phyloP scores from a whole-genome alignment of 805 yeast species.

The Schwanniomyces vanrijiae region DNA sequence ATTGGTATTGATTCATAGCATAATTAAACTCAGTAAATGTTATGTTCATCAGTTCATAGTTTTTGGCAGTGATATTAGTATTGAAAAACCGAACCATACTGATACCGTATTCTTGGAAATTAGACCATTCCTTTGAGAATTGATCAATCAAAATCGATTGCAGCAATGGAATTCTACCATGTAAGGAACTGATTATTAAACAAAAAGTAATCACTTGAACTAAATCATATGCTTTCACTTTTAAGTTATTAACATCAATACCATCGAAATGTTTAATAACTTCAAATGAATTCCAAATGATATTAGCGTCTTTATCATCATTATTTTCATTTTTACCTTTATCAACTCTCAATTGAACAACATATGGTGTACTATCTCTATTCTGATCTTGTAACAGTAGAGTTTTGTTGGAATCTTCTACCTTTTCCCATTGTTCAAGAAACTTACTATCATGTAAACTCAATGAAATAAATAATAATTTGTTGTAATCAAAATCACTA shows the following conservation, averaged over 20 bases:
- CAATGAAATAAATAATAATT: conserved; percentile 50
- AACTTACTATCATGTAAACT: not conserved
- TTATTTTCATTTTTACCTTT: not conserved
- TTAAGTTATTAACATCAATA: conserved; percentile 35
- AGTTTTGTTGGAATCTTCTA: not conserved
- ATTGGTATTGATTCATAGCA: conserved; percentile 15
- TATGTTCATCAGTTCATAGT: conserved; percentile 14
- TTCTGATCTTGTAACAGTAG: not conserved
- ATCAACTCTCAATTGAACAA: not conserved
- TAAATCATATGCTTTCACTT: conserved; percentile 41
- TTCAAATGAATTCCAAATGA: conserved; percentile 33
- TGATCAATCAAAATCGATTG: conserved; percentile 19
- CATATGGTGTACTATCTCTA: not conserved
- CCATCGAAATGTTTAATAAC: conserved; percentile 44
- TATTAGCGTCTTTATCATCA: not conserved
- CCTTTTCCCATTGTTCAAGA: not conserved
- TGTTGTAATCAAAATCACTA: conserved; percentile 37
- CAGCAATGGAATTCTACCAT: conserved; percentile 16
- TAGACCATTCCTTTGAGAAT: conserved; percentile 34
- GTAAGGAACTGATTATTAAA: conserved; percentile 30
- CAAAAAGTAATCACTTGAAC: conserved; percentile 48
- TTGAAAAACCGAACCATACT: conserved; percentile 52
- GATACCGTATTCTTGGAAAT: conserved; percentile 45
- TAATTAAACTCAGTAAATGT: conserved; percentile 15
- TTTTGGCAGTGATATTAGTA: conserved; percentile 25